These are phyloP conservation scores for Lentinula aciculospora DNA, from an alignment of 768 basidiomycete species.

Conservation along the genomic window DNA sequence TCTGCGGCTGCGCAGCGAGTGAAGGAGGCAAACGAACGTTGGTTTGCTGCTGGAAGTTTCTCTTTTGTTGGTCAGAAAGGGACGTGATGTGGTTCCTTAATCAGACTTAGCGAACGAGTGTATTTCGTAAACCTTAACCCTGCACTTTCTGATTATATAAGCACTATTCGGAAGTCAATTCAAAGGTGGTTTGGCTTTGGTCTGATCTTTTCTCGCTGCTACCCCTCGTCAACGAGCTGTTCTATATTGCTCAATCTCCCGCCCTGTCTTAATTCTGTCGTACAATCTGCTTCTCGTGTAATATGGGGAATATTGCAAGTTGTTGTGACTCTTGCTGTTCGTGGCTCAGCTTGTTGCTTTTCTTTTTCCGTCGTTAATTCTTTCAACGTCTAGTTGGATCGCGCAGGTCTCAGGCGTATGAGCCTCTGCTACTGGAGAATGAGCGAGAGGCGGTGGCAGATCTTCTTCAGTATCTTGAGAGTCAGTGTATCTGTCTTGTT, in stretches of 20 bases:
- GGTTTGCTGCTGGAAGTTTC: constrained; percentile 88
- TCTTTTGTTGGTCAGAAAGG: constrained; percentile 54
- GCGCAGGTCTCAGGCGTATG: constrained; percentile 81
- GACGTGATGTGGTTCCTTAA: neutral
- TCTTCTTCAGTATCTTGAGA: constrained; percentile 95
- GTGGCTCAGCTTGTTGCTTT: constrained; percentile 22
- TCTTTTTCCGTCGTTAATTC: constrained; percentile 12
- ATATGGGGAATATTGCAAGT: constrained; percentile 73
- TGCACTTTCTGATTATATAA: neutral
- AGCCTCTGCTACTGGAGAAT: constrained; percentile 82
- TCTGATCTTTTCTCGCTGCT: neutral
- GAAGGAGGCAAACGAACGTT: constrained; percentile 93
- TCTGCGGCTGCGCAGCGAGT: constrained; percentile 81
- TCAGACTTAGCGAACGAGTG: neutral
- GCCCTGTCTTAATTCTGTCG: neutral
- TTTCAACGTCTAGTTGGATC: constrained; percentile 52
- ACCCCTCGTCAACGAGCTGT: constrained; percentile 3
- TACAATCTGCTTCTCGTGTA: neutral
- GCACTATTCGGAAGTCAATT: neutral
- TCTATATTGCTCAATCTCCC: neutral
- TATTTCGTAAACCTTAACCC: neutral
- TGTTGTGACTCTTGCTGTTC: constrained; percentile 83
- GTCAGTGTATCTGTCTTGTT: constrained; percentile 40
- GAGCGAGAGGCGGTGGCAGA: constrained; percentile 98
- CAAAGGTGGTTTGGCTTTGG: neutral